Conservation (phyloP, 2,329 filamentous ascomycete genomes). For the Aureobasidium sp. region DNA sequence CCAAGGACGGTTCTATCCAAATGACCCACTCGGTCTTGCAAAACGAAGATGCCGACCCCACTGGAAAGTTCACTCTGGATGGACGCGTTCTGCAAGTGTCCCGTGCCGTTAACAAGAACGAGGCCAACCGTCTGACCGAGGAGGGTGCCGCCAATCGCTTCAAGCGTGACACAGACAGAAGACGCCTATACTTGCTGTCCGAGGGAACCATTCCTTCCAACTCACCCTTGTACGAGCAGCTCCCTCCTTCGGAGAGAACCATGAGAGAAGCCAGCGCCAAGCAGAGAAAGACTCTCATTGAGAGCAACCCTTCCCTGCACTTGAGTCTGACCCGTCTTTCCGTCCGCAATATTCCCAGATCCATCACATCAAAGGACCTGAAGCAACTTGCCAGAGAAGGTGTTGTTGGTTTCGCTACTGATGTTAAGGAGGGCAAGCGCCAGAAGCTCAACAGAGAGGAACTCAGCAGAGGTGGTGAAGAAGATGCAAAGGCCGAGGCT, state of each 20-base stretch:
- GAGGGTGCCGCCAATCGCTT: slow-evolving; percentile 55
- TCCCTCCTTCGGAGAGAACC: slow-evolving; percentile 71
- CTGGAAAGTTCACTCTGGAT: slow-evolving; percentile 81
- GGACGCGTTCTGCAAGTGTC: slow-evolving; percentile 79
- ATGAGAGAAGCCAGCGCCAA: slow-evolving; percentile 80
- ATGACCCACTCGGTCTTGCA: slow-evolving; percentile 76
- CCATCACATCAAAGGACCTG: slow-evolving; percentile 74
- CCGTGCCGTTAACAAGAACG: slow-evolving; percentile 72
- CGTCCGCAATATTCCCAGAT: slow-evolving; percentile 80
- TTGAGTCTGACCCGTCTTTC: slow-evolving; percentile 84
- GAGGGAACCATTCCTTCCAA: slow-evolving; percentile 77
- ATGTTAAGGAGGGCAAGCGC: slow-evolving; percentile 71
- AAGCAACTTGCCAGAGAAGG: slow-evolving; percentile 86
- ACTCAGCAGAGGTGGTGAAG: slow-evolving; percentile 65
- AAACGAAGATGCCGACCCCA: slow-evolving; percentile 71
- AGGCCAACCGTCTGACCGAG: slow-evolving; percentile 67
- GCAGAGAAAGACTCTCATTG: slow-evolving; percentile 82
- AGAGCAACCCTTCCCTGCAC: slow-evolving; percentile 82
- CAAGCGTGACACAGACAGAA: slow-evolving; percentile 74
- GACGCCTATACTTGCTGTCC: slow-evolving; percentile 74
- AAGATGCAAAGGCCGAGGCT: slow-evolving; percentile 71
- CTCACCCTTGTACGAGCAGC: slow-evolving; percentile 65
- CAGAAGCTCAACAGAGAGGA: slow-evolving; percentile 85
- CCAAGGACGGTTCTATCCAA: slow-evolving; percentile 17
- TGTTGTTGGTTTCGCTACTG: slow-evolving; percentile 87